These are phyloP conservation scores for Pichia exigua DNA, from an alignment of 805 yeast genomes.

Conservation along the genomic window DNA sequence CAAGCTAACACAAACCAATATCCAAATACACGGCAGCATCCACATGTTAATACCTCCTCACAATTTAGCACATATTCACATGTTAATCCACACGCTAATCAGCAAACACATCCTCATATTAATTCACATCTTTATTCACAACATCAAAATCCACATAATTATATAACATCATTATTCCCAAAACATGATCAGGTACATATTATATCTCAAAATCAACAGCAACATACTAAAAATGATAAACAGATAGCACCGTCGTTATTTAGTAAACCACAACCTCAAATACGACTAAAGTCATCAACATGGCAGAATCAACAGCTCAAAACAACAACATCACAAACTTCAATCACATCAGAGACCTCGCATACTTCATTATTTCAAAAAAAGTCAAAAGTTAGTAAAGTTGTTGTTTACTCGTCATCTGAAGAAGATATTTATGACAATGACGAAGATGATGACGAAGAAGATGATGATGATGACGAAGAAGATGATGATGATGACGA, in stretches of 20 bases:
- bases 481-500: conserved; percentile 20
- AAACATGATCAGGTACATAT: neutral
- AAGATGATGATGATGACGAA: conserved; percentile 35
- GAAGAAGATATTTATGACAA: conserved; percentile 14
- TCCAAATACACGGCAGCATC: neutral
- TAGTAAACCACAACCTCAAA: neutral
- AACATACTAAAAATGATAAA: neutral
- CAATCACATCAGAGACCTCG: neutral
- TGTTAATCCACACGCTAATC: neutral
- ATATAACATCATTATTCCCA: neutral
- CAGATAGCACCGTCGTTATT: neutral
- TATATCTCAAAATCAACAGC: neutral
- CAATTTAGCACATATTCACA: neutral
- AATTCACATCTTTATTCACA: neutral
- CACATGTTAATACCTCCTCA: neutral
- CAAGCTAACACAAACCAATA: neutral
- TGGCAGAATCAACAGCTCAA: neutral
- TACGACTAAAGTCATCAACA: neutral
- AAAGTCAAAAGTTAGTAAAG: neutral
- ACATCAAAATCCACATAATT: neutral
- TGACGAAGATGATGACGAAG: conserved; percentile 19
- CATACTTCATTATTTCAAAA: neutral
- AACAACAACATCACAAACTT: neutral
- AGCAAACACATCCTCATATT: neutral
- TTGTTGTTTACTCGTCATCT: neutral